Conservation (phyloP, 768 basidiomycete genomes). For the Russula compacta region DNA sequence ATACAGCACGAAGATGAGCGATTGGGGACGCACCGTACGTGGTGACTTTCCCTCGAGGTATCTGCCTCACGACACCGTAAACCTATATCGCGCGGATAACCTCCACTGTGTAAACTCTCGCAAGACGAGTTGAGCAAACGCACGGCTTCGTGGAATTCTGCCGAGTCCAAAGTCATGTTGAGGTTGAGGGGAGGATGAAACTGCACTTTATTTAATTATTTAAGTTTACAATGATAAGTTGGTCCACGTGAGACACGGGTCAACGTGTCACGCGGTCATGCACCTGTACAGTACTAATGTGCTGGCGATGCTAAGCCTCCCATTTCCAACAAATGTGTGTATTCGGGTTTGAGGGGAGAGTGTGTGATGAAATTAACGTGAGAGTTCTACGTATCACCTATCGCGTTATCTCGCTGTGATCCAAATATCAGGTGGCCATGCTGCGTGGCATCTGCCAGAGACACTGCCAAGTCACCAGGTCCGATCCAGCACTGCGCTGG, state of each 20-base stretch:
- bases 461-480: not conserved
- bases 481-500: not conserved
- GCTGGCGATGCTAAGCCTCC: not conserved
- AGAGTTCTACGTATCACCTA: not conserved
- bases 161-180: slow-evolving; percentile 36
- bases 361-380: not conserved
- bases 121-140: slow-evolving; percentile 15
- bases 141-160: slow-evolving; percentile 55
- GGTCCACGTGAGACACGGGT: not conserved
- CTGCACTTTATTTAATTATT: not conserved
- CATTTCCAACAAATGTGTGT: not conserved
- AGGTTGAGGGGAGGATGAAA: not conserved
- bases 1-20: not conserved
- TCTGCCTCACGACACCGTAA: slow-evolving; percentile 60
- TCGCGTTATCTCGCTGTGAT: not conserved
- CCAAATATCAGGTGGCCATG: not conserved
- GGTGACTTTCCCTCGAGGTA: slow-evolving; percentile 61
- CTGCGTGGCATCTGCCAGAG: not conserved
- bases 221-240: not conserved
- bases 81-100: slow-evolving; percentile 36
- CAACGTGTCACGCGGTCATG: too few species aligned
- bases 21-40: slow-evolving; percentile 49
- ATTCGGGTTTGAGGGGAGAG: not conserved
- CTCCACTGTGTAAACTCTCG: not conserved
- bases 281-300: not conserved